Percentiles rank a stretch among this genome's conserved stretches.
phyloP scores from a whole-genome alignment of 139 green algal species.

The Chlorella sp. region DNA sequence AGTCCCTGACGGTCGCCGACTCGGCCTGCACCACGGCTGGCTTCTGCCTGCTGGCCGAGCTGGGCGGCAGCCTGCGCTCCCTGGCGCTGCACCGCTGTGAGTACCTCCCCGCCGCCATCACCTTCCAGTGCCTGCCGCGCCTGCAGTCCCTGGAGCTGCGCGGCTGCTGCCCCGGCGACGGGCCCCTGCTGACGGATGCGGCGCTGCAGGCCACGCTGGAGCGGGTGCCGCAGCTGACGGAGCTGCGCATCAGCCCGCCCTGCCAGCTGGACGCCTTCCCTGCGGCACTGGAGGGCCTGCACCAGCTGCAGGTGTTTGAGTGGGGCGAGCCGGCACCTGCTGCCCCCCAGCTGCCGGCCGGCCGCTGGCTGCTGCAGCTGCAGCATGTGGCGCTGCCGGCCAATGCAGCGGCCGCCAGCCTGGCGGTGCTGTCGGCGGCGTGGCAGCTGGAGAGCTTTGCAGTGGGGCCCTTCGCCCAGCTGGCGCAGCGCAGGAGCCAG shows the following conservation, averaged over 20 bases:
- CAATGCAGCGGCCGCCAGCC: neutral
- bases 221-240: neutral
- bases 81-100: neutral
- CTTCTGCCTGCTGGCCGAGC: neutral
- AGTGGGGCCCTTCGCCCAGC: too few species aligned
- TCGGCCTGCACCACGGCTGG: neutral
- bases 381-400: neutral
- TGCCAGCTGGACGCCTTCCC: neutral
- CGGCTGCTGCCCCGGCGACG: neutral
- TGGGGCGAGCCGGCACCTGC: neutral
- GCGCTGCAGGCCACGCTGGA: neutral
- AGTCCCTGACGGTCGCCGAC: neutral
- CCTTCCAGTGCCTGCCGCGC: neutral
- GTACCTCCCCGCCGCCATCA: neutral
- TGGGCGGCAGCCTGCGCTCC: neutral
- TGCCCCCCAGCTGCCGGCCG: neutral
- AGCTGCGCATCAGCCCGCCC: neutral
- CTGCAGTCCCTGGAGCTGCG: neutral
- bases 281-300: neutral
- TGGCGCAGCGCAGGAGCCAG: too few species aligned
- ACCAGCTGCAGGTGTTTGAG: neutral
- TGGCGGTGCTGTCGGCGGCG: constrained; percentile 3
- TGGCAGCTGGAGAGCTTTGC: neutral
- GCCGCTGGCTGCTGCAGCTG: neutral
- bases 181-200: neutral